phyloP scores from a whole-genome alignment of 2,329 filamentous ascomycete species.

The Colletotrichum eleusines region DNA sequence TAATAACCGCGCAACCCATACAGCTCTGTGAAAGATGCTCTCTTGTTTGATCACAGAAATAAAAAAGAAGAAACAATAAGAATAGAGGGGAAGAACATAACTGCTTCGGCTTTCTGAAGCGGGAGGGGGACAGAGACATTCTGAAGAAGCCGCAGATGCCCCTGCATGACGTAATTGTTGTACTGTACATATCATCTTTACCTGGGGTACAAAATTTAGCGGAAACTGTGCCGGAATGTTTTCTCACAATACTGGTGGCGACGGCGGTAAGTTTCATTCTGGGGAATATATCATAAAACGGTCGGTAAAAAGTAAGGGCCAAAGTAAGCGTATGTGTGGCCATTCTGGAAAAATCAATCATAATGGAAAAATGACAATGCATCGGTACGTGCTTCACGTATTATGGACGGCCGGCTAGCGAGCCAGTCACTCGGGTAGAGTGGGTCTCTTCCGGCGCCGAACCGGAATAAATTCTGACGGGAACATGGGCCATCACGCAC shows the following conservation, averaged over 20 bases:
- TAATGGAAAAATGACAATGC: neutral
- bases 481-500: neutral
- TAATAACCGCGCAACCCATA: neutral
- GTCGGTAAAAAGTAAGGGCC: no score
- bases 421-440: neutral
- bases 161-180: no score
- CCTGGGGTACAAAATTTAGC: neutral
- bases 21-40: no score
- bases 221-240: neutral
- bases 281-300: no score
- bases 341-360: neutral
- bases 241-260: neutral
- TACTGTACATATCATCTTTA: neutral
- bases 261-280: neutral
- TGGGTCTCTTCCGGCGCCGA: neutral
- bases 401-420: neutral
- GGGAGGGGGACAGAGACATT: neutral
- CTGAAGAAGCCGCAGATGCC: neutral
- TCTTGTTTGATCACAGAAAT: neutral
- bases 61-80: neutral
- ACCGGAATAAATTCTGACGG: neutral
- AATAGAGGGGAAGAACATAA: neutral
- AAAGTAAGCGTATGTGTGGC: no score
- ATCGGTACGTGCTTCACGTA: neutral
- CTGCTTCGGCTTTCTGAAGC: neutral